phyloP scores from a whole-genome alignment of 371 early-diverging fungal species.

The Mortierella polycephala region DNA sequence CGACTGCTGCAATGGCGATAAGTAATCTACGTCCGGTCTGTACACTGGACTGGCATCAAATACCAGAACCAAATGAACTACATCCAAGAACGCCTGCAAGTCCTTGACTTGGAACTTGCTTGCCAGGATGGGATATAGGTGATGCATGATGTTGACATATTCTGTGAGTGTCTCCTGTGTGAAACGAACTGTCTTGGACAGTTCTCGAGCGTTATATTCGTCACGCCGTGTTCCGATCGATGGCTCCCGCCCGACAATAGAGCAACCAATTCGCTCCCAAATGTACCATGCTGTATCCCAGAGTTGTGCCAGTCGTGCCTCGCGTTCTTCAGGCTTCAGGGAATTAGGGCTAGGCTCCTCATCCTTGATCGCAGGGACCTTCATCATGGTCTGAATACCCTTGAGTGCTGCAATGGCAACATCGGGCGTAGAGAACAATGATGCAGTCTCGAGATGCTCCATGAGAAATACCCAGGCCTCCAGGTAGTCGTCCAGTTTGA shows the following conservation, averaged over 20 bases:
- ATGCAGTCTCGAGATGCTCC: conserved; percentile 80
- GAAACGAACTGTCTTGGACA: conserved; percentile 60
- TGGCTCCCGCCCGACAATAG: conserved; percentile 22
- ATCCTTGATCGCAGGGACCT: conserved; percentile 60
- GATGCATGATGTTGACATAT: conserved; percentile 71
- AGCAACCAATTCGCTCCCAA: conserved; percentile 81
- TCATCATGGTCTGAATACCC: conserved; percentile 69
- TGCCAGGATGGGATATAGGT: conserved; percentile 69
- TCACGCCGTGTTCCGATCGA: conserved; percentile 18
- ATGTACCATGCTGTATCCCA: conserved; percentile 81
- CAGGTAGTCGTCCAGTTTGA: conserved; percentile 68
- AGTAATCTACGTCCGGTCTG: conserved; percentile 63
- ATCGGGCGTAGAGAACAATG: conserved; percentile 77
- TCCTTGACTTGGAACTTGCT: conserved; percentile 64
- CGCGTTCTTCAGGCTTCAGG: conserved; percentile 8
- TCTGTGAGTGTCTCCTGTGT: conserved; percentile 84
- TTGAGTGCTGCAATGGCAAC: conserved; percentile 82
- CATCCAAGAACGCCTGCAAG: conserved; percentile 62
- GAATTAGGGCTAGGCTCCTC: conserved; percentile 21
- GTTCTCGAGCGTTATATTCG: conserved; percentile 24
- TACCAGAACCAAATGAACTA: conserved; percentile 67
- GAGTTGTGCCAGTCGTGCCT: conserved; percentile 54
- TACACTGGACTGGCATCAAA: conserved; percentile 67
- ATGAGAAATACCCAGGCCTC: conserved; percentile 73
- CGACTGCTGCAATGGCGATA: conserved; percentile 69